These are phyloP conservation scores for Trichoderma guizhouense DNA, from an alignment of 2,329 filamentous ascomycete species.

Conservation along the genomic window DNA sequence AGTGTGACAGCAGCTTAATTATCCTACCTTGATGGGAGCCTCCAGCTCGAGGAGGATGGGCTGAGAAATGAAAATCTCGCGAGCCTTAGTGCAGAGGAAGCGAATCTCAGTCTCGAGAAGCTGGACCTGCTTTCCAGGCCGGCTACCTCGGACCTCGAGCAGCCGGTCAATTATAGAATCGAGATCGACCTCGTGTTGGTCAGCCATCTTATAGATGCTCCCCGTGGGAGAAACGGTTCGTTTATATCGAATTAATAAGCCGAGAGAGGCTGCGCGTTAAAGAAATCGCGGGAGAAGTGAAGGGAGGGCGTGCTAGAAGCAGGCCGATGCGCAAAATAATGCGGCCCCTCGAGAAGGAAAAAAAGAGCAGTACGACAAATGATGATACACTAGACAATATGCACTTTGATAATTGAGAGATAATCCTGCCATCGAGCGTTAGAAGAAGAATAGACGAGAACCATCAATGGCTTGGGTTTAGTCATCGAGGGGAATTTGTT, in stretches of 20 bases:
- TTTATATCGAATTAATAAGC: conserved; percentile 27
- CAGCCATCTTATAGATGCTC: conserved; percentile 51
- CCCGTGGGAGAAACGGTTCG: conserved; percentile 39
- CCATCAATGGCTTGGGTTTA: conserved; percentile 2
- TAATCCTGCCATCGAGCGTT: conserved; percentile 3
- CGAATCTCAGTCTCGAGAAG: conserved; percentile 94
- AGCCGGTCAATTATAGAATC: conserved; percentile 99
- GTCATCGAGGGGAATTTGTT: not conserved
- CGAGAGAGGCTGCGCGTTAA: conserved; percentile 27
- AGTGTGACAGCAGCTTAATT: not conserved
- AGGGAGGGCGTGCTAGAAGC: conserved; percentile 23
- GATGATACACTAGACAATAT: conserved; percentile 34
- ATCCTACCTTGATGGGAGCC: conserved; percentile 92
- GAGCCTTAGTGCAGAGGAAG: conserved; percentile 95
- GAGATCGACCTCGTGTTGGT: conserved; percentile 87
- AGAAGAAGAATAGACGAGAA: not conserved
- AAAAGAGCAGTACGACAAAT: conserved; percentile 20
- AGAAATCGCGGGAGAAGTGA: conserved; percentile 14
- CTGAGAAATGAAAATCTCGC: conserved; percentile 99
- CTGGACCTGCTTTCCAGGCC: conserved; percentile 97
- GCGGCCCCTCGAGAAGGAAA: conserved; percentile 27
- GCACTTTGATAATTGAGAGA: conserved; percentile 6
- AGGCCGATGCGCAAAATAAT: conserved; percentile 30
- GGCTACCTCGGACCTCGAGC: conserved; percentile 94
- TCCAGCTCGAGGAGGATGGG: conserved; percentile 96